Percentiles rank a stretch among this genome's conserved stretches.
Evolutionary conservation across 1,284 basidiomycete species (phyloP).

Genomic region (Malassezia psittaci): DNA sequence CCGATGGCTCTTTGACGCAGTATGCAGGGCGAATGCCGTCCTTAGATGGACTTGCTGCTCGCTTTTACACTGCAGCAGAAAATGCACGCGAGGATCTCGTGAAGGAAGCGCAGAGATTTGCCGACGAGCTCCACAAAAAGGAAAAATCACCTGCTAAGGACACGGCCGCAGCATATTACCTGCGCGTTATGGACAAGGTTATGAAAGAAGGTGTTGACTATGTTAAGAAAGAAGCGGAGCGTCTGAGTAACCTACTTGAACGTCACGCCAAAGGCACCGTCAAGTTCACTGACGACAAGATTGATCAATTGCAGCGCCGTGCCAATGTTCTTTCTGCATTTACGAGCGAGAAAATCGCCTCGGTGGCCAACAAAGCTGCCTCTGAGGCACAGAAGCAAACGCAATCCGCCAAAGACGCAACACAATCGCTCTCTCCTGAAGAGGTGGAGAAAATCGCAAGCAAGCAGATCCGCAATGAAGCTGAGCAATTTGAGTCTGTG

Average conservation of each 20-base stretch:
- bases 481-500: neutral
- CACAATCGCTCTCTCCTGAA: neutral
- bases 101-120: slow-evolving; percentile 52
- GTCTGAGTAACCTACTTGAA: slow-evolving; percentile 58
- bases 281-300: slow-evolving; percentile 61
- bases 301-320: slow-evolving; percentile 89
- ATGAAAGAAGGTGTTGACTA: slow-evolving; percentile 61
- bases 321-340: slow-evolving; percentile 75
- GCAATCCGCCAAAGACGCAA: neutral
- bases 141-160: slow-evolving; percentile 23
- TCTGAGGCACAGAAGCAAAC: neutral
- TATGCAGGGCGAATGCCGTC: slow-evolving; percentile 69
- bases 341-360: slow-evolving; percentile 33
- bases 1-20: slow-evolving; percentile 69
- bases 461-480: neutral
- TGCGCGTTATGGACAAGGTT: slow-evolving; percentile 78
- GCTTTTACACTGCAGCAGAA: slow-evolving; percentile 60
- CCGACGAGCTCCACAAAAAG: slow-evolving; percentile 35
- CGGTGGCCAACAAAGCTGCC: neutral
- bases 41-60: slow-evolving; percentile 67
- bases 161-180: slow-evolving; percentile 64
- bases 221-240: slow-evolving; percentile 71
- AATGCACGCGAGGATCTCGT: slow-evolving; percentile 55
- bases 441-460: neutral
- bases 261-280: slow-evolving; percentile 54